A percentile compares a stretch with the other conserved stretches of the same genome.
Conservation (phyloP, 805 yeast species). For the Cyberlindnera galapagoensis region DNA sequence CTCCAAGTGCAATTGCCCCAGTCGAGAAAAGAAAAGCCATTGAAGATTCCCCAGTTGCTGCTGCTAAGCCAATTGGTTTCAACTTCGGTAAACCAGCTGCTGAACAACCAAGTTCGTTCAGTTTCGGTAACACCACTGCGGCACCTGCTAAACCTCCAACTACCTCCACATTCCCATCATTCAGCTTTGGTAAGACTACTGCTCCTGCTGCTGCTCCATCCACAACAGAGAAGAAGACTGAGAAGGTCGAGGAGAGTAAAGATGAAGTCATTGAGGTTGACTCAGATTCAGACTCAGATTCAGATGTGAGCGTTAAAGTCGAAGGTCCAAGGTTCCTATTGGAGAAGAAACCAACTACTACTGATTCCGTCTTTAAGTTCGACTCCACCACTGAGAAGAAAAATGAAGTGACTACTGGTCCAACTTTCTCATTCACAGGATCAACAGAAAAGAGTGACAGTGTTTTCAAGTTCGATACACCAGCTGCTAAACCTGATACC, state of each 20-base stretch:
- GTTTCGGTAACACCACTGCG: conserved; percentile 19
- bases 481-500: conserved; percentile 8
- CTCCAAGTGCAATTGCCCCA: conserved; percentile 10
- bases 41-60: conserved; percentile 10
- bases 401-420: conserved; percentile 30
- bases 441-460: conserved; percentile 25
- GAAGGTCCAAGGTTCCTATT: conserved; percentile 67
- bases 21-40: conserved; percentile 13
- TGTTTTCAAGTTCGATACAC: conserved; percentile 27
- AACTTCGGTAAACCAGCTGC: conserved; percentile 7
- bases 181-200: conserved; percentile 21
- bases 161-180: too few relatives aligned
- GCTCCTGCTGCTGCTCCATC: not conserved
- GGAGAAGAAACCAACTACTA: conserved; percentile 39
- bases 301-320: conserved; percentile 57
- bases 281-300: conserved; percentile 34
- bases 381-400: conserved; percentile 17
- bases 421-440: conserved; percentile 33
- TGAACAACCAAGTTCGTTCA: conserved; percentile 4
- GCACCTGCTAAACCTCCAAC: not conserved
- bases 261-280: conserved; percentile 17
- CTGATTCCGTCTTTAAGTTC: conserved; percentile 45
- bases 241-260: conserved; percentile 4
- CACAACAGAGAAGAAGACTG: not conserved
- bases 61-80: conserved; percentile 9